Base-by-base conservation (phyloP, 2,329 filamentous ascomycete species). In the Aplosporella prunicola region DNA sequence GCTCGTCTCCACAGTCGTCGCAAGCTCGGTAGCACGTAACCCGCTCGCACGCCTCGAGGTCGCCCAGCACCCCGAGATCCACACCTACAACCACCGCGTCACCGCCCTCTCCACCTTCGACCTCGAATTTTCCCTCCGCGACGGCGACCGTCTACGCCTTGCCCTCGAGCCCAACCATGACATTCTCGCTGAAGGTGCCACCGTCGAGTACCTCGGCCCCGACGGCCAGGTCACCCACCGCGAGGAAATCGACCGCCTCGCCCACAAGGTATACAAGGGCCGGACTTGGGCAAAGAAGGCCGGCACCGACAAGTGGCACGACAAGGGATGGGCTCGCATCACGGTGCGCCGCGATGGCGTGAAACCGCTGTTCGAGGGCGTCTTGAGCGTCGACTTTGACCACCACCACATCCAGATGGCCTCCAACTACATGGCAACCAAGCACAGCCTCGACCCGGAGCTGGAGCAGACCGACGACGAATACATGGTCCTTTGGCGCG, bases 111-210 rank as follows among this genome's bases (percentile, higher is more conserved):
- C 87, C 10, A 67, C 76, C 15, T 98, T 98, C 59, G 84, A 94
- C 51, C 66, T 98, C 44, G 79, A 76, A 20, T 95, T 98, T 57
- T 69, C 76, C 40, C 65, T 94, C 23, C 69, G 73, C 36, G 65
- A 72, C 43, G 24, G 22, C 10, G 10, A 17, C 9, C 74, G 77
- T 47, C 69, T 96, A 51, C 84, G 86, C 47, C 72, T 98, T 35
- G 72, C 75, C 39, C 72, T 98, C 32, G 79, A 91, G 56, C 91
- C 91, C 4, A 96, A 96, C 57, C 77, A 93, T 64, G 85, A 96
- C 61, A 78, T 96, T 41, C 69, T 98, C 30, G 74, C 80, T 38
- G 73, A 86, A 11, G 78, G 81, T 49, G 82, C 88, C 7, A 74
- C 72, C 34, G 68, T 98, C 32, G 74, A 79, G 25, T 80, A 86